Conservation (phyloP, 1,284 basidiomycete genomes). For the Taiwanofungus camphoratus region DNA sequence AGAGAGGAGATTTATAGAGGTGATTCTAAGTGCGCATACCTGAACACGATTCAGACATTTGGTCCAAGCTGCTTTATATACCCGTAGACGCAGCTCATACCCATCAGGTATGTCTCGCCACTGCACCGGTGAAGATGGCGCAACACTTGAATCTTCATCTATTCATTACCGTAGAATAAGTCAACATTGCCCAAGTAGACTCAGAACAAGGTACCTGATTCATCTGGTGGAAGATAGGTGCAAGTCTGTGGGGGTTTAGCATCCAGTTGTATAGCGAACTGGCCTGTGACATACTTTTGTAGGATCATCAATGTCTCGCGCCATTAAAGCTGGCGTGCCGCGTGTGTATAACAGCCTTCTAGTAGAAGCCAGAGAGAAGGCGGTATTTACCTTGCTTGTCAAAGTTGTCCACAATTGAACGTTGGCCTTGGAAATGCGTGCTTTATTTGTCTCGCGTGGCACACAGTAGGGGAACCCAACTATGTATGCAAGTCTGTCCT, state of each 20-base stretch:
- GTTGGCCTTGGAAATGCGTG: no score
- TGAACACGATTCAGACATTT: slow-evolving; percentile 28
- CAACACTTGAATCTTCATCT: slow-evolving; percentile 3
- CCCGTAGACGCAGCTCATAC: slow-evolving; percentile 24
- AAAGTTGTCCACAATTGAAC: no score
- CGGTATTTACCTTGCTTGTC: no score
- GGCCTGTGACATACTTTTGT: slow-evolving; percentile 2
- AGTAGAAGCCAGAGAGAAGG: no score
- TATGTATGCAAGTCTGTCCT: no score
- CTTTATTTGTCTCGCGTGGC: no score
- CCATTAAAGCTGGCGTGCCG: no score
- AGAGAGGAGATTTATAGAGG: not conserved
- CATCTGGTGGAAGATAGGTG: slow-evolving; percentile 24
- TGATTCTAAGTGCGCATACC: slow-evolving; percentile 17
- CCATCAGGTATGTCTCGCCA: slow-evolving; percentile 24
- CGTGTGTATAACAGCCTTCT: no score
- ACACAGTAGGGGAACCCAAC: no score
- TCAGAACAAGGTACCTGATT: slow-evolving; percentile 6
- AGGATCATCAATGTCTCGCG: slow-evolving; percentile 17
- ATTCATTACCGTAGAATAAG: not conserved
- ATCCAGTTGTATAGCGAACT: no score
- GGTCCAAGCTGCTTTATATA: slow-evolving; percentile 27
- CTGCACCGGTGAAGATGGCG: slow-evolving; percentile 5
- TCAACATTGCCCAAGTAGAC: not conserved
- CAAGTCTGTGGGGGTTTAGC: slow-evolving; percentile 16